Percentiles rank a stretch among this genome's conserved stretches.
phyloP scores from a whole-genome alignment of 2,329 filamentous ascomycete genomes.

The Shiraia bambusicola region DNA sequence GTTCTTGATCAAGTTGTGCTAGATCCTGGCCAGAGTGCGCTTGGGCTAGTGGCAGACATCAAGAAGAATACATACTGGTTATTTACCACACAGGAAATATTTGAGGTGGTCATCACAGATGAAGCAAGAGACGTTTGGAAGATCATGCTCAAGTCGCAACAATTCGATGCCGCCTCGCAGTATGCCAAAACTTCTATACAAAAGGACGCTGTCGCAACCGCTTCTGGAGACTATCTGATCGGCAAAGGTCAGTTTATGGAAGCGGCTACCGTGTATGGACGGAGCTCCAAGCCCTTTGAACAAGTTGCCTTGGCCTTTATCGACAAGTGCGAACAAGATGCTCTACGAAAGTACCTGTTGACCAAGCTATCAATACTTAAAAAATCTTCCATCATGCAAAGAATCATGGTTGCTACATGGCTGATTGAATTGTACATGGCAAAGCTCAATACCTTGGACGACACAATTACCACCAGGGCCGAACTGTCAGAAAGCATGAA shows the following conservation, averaged over 20 bases:
- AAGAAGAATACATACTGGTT: constrained; percentile 98
- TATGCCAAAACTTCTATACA: constrained; percentile 80
- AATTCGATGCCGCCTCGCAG: constrained; percentile 84
- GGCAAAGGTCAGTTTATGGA: constrained; percentile 79
- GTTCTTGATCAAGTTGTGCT: constrained; percentile 88
- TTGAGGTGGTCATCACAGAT: constrained; percentile 86
- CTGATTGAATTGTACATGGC: constrained; percentile 96
- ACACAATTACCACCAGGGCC: constrained; percentile 86
- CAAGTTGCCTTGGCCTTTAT: constrained; percentile 91
- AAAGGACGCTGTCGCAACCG: constrained; percentile 87
- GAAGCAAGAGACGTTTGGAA: constrained; percentile 94
- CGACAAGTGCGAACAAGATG: constrained; percentile 86
- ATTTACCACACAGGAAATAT: constrained; percentile 87
- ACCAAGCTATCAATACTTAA: constrained; percentile 81
- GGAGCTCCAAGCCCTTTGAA: constrained; percentile 95
- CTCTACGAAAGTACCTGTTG: constrained; percentile 82
- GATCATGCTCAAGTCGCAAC: constrained; percentile 81
- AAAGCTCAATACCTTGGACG: constrained; percentile 90
- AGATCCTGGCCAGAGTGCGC: constrained; percentile 71
- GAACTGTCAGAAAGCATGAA: constrained; percentile 74
- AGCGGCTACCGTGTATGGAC: constrained; percentile 86
- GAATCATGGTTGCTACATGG: constrained; percentile 94
- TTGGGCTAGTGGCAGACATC: constrained; percentile 85
- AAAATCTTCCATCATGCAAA: constrained; percentile 84
- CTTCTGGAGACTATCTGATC: constrained; percentile 85